A percentile compares a stretch with the other conserved stretches of the same genome.
Evolutionary conservation across 2,329 filamentous ascomycete genomes (phyloP).

Genomic region (Neurospora sp.): DNA sequence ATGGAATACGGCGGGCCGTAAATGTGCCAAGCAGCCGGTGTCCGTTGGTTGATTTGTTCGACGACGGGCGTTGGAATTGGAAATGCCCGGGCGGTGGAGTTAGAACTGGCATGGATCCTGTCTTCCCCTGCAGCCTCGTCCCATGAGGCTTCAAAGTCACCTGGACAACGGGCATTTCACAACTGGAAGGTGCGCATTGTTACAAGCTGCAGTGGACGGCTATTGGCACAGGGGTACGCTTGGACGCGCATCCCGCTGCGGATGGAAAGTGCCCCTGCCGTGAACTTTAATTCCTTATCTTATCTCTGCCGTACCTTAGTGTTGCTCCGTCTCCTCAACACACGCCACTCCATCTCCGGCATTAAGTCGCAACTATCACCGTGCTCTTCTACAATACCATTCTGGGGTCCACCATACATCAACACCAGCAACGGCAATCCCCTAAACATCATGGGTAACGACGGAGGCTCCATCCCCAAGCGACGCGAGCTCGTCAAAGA

Average conservation of each 20-base stretch:
- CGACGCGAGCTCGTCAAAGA: conserved; percentile 94
- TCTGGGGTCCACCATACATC: no score
- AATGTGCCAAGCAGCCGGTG: not conserved
- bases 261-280: not conserved
- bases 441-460: conserved; percentile 70
- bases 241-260: not conserved
- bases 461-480: conserved; percentile 92
- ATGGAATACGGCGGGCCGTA: not conserved
- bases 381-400: no score
- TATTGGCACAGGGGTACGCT: not conserved
- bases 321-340: not conserved
- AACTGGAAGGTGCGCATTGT: not conserved
- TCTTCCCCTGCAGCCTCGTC: not conserved
- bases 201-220: not conserved
- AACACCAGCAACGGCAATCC: no score
- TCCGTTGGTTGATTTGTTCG: not conserved
- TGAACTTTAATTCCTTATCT: not conserved
- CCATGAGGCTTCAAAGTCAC: not conserved
- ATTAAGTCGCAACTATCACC: not conserved
- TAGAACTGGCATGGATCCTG: not conserved
- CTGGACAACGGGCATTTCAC: not conserved
- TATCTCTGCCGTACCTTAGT: not conserved
- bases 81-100: not conserved
- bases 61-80: not conserved
- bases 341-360: not conserved